Conservation (phyloP, 2,329 filamentous ascomycete species). For the Colletotrichum noveboracense region DNA sequence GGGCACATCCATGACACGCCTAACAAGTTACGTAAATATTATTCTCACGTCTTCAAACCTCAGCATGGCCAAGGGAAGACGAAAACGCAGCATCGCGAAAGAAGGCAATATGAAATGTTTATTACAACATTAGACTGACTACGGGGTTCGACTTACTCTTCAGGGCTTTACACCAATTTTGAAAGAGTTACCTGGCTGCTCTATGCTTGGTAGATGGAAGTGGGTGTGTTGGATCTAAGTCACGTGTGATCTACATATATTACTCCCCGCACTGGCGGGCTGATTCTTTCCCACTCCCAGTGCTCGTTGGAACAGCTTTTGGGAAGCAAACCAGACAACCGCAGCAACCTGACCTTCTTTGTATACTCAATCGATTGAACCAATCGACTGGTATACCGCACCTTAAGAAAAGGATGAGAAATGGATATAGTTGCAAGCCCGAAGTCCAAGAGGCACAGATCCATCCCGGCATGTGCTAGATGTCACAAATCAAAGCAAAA, state of each 20-base stretch:
- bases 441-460: neutral
- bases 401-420: neutral
- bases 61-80: neutral
- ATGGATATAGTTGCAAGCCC: neutral
- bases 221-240: neutral
- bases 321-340: neutral
- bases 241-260: neutral
- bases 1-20: neutral
- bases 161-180: neutral
- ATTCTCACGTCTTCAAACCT: neutral
- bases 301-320: neutral
- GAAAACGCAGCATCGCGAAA: neutral
- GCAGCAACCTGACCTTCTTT: fast-evolving
- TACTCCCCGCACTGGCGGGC: neutral
- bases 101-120: neutral
- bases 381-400: neutral
- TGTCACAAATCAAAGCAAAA: neutral
- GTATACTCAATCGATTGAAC: neutral
- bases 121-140: neutral
- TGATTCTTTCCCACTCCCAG: neutral
- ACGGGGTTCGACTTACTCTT: neutral
- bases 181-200: neutral
- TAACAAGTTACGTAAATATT: neutral
- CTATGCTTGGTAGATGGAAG: neutral
- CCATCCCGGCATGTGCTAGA: neutral